Base-by-base conservation (phyloP, 371 early-diverging fungal species). In the Mortierella sp. region DNA sequence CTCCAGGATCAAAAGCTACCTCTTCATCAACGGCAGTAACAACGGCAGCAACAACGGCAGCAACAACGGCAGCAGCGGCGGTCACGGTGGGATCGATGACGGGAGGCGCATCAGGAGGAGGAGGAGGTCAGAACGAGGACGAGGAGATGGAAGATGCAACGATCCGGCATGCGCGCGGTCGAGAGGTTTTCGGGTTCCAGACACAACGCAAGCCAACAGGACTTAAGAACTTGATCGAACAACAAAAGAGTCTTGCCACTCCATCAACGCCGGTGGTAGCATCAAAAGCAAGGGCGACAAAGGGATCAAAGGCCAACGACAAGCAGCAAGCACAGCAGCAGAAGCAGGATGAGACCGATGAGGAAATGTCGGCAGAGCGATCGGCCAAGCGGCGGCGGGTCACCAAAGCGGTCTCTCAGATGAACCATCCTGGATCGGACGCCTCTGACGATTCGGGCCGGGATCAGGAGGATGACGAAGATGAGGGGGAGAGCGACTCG, bases 111-210 rank as follows among this genome's bases (percentile, higher is more conserved):
- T 24, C 55, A 37, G 34, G 19, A 64, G 21, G 34, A 34, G 34
- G 6, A 37, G 37, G 14, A 19, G 37, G 5, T 46, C 55, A 24
- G 74, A 46, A 50, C 19, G 37, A 26, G 19, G 48, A 53, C 5
- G 31, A 28, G 43, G 40, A 67, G 53, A 51, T 34, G 51, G 76
- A 71, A 44, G 71, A 54, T 16, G 26, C 31, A 14, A 71, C 59
- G 13, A 16, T 59, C 21, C 55, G 70, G 31, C 80, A 78, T 72
- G 69, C 76, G 19, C 78, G 81, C 3, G 81, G 81, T 2, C 72
- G 82, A 37, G 80, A 86, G 59, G 79, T 83, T 8, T 81, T 83
- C 71, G 87, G 83, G 21, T 83, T 82, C 61, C 81, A 87, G n/a
- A 64, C 87, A 19, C 55, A 71, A 2, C 75, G 78, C 26, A 85